Percentiles rank a stretch among this genome's conserved stretches.
Conservation (phyloP, 352 stramenopile genomes). For the Pythium periplocum region DNA sequence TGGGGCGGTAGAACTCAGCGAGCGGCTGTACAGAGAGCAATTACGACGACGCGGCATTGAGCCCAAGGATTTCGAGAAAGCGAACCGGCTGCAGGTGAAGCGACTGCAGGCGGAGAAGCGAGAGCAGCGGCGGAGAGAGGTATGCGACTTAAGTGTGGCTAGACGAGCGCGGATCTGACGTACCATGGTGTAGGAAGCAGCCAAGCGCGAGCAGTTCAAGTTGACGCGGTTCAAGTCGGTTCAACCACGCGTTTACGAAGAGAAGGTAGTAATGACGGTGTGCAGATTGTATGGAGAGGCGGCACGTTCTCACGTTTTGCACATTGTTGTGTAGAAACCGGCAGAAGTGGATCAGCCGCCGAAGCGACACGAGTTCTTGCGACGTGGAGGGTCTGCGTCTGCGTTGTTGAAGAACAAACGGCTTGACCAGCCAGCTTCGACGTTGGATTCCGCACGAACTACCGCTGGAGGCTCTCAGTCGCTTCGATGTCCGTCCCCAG, state of each 20-base stretch:
- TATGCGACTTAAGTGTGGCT: constrained; percentile 5
- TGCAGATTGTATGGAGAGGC: not conserved
- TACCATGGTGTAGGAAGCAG: constrained; percentile 20
- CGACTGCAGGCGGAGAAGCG: constrained; percentile 54
- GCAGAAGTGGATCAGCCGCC: not conserved
- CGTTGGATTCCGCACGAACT: not conserved
- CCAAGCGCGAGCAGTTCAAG: constrained; percentile 50
- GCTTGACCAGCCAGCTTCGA: not conserved
- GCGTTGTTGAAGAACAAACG: constrained; percentile 2
- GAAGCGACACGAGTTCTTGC: constrained; percentile 17
- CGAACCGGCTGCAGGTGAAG: constrained; percentile 62
- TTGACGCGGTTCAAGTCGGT: constrained; percentile 58
- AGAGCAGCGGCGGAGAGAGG: constrained; percentile 38
- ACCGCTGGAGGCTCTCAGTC: not conserved
- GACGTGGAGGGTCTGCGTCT: constrained; percentile 9
- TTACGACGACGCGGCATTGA: constrained; percentile 42
- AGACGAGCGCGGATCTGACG: too few species aligned
- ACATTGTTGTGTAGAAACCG: too few species aligned
- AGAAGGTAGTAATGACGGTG: constrained; percentile 18
- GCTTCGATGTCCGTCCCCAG: too few species aligned
- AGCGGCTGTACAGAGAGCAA: constrained; percentile 34
- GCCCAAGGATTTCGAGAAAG: constrained; percentile 56
- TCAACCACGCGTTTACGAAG: constrained; percentile 37
- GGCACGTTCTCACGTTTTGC: too few species aligned
- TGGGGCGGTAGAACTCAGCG: too few species aligned